A percentile compares a stretch with the other conserved stretches of the same genome.
Conservation (phyloP, 179 eudicot genomes). For the Pouteria campechiana region DNA sequence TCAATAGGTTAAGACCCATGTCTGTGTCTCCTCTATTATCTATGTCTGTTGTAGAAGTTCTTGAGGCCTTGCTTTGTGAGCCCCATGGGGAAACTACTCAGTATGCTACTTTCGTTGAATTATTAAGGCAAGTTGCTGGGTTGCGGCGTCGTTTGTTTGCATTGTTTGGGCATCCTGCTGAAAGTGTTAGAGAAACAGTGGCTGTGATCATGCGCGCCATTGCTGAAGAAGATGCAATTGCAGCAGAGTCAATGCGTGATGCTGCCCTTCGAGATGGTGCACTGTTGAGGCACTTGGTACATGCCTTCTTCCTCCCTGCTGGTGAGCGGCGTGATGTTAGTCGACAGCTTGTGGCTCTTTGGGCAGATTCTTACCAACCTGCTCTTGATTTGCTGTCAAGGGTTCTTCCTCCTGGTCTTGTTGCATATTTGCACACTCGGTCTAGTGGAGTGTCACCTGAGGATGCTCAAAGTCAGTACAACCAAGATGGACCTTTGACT, state of each 20-base stretch:
- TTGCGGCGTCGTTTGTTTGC: slow-evolving; percentile 88
- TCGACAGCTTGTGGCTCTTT: slow-evolving; percentile 94
- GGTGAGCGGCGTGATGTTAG: slow-evolving; percentile 97
- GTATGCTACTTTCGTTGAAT: slow-evolving; percentile 87
- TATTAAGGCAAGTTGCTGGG: slow-evolving; percentile 93
- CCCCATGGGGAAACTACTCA: slow-evolving; percentile 99
- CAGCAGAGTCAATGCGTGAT: slow-evolving; percentile 98
- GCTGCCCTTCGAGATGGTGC: slow-evolving; percentile 99
- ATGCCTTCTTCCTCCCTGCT: slow-evolving; percentile 82
- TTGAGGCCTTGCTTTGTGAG: slow-evolving; percentile 98
- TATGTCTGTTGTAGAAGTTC: slow-evolving; percentile 91
- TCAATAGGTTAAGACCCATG: slow-evolving; percentile 81
- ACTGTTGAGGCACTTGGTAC: slow-evolving; percentile 76
- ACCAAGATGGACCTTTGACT: slow-evolving; percentile 53
- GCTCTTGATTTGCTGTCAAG: slow-evolving; percentile 89
- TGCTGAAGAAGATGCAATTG: slow-evolving; percentile 99
- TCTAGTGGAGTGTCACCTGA: slow-evolving; percentile 49
- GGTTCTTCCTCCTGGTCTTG: slow-evolving; percentile 98
- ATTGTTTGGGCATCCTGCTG: slow-evolving; percentile 96
- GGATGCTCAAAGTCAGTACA: slow-evolving; percentile 31
- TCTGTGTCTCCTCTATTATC: slow-evolving; percentile 90
- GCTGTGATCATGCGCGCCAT: slow-evolving; percentile 98
- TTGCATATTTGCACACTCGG: slow-evolving; percentile 86
- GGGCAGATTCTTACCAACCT: slow-evolving; percentile 99
- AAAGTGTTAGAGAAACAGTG: slow-evolving; percentile 92